Evolutionary conservation across 176 grass and related monocot species (phyloP), one percentile per base, ranked within the genome.

Genomic region (Triticum dicoccoides): DNA sequence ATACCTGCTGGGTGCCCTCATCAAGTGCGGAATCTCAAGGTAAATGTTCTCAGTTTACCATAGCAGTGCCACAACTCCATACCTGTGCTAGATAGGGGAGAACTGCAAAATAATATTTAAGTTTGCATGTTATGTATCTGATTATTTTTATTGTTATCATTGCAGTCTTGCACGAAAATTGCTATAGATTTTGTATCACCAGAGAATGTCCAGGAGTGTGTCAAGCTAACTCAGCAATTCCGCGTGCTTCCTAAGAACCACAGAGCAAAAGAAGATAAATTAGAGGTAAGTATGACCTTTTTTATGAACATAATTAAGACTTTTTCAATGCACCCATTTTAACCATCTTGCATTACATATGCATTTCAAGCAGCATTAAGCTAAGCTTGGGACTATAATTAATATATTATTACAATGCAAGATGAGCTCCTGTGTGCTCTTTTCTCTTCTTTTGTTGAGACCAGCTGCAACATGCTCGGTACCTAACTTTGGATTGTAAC

Each of bases 11-110:
- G 93, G 8, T 95, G 91, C 61, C 93, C 91, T 47, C 93, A 95
- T 87, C 93, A 95, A 95, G 93, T 95, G 56, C 89, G 93, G 47
- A 95, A 95, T 91, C 72, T 95, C 20, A 93, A 93, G 93, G 93
- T 93, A 82, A 80, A 49, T 54, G 56, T 67, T 86, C 23, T 23
- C 29, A 29, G 54, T 59, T 51, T 34, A 30, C 52, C 77, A 61
- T 42, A 87, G 27, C 33, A 78, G 69, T 65, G 62, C 29, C 9
- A 3, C 17, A 58, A 25, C 35, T 83, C 86, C 37, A 2, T 35
- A 77, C 24, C 24, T 71, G 51, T 41, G 63, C 14, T 39, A 80
- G 9, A 42, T 77, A 73, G 5, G 44, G 42, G 9, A 70, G 29
- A 78, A 6, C 8, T 51, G 30, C 44, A 14, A 61, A 35, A 59